These are phyloP conservation scores for Meira miltonrushii DNA, from an alignment of 1,284 basidiomycete genomes.

Conservation along the genomic window DNA sequence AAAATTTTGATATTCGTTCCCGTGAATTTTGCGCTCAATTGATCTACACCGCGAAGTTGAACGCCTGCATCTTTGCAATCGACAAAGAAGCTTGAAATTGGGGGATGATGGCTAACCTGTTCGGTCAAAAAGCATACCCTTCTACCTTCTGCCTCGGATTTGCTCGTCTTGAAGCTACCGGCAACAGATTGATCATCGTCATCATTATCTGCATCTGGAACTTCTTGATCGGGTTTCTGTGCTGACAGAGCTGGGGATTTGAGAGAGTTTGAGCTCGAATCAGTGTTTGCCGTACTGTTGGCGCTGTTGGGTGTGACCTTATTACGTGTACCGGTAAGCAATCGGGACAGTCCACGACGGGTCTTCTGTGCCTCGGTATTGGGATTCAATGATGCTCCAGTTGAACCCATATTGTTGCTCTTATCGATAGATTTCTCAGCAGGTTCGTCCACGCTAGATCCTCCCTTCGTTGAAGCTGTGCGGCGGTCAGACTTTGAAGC, in stretches of 20 bases:
- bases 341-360: neutral
- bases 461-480: neutral
- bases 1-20: conserved; percentile 57
- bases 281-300: neutral
- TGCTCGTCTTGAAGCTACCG: conserved; percentile 16
- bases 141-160: conserved; percentile 18
- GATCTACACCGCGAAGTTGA: conserved; percentile 62
- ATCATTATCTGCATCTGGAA: conserved; percentile 9
- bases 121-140: conserved; percentile 46
- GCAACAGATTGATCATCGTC: conserved; percentile 22
- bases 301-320: neutral
- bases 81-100: conserved; percentile 71
- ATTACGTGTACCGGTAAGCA: neutral
- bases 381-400: neutral
- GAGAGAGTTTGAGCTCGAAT: neutral
- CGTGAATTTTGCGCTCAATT: conserved; percentile 68
- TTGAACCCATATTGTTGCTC: neutral
- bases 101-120: conserved; percentile 86
- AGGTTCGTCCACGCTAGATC: neutral
- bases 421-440: neutral
- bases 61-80: conserved; percentile 41
- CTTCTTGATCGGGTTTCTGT: neutral
- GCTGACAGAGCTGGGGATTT: conserved; percentile 9
- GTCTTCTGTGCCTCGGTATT: neutral
- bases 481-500: conserved; percentile 8